Percentiles rank a stretch among this genome's conserved stretches.
These are phyloP conservation scores for Phytophthora pluvialis DNA, from an alignment of 352 stramenopile species.

Conservation along the genomic window DNA sequence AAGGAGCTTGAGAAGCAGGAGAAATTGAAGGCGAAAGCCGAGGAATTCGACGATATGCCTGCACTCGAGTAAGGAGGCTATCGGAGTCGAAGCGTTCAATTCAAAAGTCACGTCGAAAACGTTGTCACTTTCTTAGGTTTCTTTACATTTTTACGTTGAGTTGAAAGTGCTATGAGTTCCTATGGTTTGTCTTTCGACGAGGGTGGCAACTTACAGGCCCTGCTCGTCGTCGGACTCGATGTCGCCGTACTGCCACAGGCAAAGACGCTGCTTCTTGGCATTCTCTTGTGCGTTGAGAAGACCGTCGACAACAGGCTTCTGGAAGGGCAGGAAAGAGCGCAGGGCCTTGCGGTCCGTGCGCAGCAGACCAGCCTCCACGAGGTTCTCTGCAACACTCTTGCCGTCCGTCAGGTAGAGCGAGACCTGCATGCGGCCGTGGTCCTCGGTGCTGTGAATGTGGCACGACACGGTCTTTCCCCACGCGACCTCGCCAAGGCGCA, in stretches of 20 bases:
- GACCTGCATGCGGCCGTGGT: constrained; percentile 68
- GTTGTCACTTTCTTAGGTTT: constrained; percentile 26
- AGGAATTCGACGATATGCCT: constrained; percentile 88
- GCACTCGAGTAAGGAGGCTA: constrained; percentile 73
- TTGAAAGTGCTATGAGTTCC: constrained; percentile 29
- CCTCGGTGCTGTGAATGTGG: constrained; percentile 72
- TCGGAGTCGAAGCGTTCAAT: constrained; percentile 64
- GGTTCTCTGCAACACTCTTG: constrained; percentile 89
- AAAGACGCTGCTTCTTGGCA: constrained; percentile 92
- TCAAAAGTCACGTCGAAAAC: constrained; percentile 6
- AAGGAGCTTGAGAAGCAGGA: constrained; percentile 74
- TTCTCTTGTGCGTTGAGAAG: constrained; percentile 91
- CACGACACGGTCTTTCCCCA: constrained; percentile 93
- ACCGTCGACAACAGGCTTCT: constrained; percentile 89
- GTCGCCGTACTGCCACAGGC: constrained; percentile 97
- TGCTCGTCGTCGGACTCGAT: constrained; percentile 96
- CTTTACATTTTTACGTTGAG: constrained; percentile 25
- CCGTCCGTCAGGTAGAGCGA: constrained; percentile 80
- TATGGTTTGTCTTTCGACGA: constrained; percentile 17
- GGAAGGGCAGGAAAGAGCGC: constrained; percentile 58
- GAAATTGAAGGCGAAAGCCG: constrained; percentile 61
- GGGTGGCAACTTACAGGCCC: constrained; percentile 23
- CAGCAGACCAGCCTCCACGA: constrained; percentile 91
- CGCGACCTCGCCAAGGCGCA: constrained; percentile 89
- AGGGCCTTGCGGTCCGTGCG: constrained; percentile 88